Conservation (phyloP, 2,329 filamentous ascomycete species). For the Fusarium sp. region DNA sequence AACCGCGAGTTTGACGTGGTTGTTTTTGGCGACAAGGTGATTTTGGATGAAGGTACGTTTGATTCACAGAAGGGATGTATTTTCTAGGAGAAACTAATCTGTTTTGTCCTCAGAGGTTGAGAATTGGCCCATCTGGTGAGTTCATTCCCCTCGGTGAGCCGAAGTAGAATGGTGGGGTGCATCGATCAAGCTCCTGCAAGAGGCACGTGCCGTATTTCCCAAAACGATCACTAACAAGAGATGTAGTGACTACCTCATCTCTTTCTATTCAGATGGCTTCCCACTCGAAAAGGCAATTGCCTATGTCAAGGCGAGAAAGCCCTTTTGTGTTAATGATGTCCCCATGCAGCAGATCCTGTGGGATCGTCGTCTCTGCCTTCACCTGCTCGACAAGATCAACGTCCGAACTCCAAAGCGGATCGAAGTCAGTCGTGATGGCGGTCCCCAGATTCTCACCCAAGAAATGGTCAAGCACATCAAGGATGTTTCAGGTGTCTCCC, state of each 20-base stretch:
- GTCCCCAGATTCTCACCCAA: slow-evolving; percentile 76
- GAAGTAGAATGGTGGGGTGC: slow-evolving; percentile 46
- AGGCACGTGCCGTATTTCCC: slow-evolving; percentile 41
- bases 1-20: slow-evolving; percentile 95
- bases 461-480: slow-evolving; percentile 83
- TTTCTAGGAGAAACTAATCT: slow-evolving; percentile 23
- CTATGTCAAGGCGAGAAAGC: slow-evolving; percentile 90
- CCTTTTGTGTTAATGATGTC: slow-evolving; percentile 96
- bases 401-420: slow-evolving; percentile 88
- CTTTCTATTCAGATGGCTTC: slow-evolving; percentile 98
- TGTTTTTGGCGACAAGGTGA: slow-evolving; percentile 98
- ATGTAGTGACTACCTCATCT: slow-evolving; percentile 87
- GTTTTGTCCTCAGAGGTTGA: slow-evolving; percentile 69
- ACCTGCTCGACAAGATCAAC: slow-evolving; percentile 84
- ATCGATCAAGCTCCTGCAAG: slow-evolving; percentile 34
- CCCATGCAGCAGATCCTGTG: slow-evolving; percentile 97
- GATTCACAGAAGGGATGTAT: slow-evolving; percentile 1
- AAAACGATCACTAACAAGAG: slow-evolving; percentile 34
- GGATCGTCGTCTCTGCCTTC: slow-evolving; percentile 90
- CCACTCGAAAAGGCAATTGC: slow-evolving; percentile 96
- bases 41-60: slow-evolving; percentile 80
- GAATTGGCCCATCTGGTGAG: slow-evolving; percentile 89
- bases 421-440: slow-evolving; percentile 92
- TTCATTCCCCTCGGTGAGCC: slow-evolving; percentile 47
- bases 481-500: slow-evolving; percentile 76